phyloP scores from a whole-genome alignment of 352 stramenopile genomes.

The Pythium aquatile region DNA sequence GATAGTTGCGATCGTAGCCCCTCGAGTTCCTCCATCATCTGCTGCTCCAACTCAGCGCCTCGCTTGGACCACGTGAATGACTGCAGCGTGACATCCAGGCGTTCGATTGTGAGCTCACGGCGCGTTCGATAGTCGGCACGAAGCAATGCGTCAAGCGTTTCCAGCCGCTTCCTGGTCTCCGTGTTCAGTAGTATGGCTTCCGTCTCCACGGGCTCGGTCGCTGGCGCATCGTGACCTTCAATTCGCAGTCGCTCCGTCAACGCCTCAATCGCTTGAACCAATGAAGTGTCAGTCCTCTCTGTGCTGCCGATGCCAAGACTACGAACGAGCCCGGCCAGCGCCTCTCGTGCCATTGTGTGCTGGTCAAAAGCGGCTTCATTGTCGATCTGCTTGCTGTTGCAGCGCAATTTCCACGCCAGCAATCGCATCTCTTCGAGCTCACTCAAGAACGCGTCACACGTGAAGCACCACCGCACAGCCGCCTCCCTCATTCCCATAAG shows the following conservation, averaged over 20 bases:
- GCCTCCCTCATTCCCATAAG: not conserved
- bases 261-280: not conserved
- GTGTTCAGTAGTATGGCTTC: not conserved
- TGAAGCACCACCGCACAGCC: conserved; percentile 1
- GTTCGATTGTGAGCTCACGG: not conserved
- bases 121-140: not conserved
- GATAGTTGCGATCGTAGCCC: not conserved
- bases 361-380: not conserved
- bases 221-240: not conserved
- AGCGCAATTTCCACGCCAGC: not conserved
- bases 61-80: not conserved
- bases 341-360: not conserved
- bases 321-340: not conserved
- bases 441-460: not conserved
- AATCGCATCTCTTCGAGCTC: not conserved
- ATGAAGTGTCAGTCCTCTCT: not conserved
- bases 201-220: not conserved
- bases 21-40: not conserved
- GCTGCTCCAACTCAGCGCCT: not conserved
- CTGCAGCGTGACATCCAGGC: conserved; percentile 1
- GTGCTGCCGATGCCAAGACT: not conserved
- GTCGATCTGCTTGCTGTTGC: not conserved
- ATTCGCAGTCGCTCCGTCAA: not conserved
- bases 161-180: not conserved
- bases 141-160: not conserved